Percentiles rank a stretch among this genome's conserved stretches.
phyloP scores from a whole-genome alignment of 1,139 yeast genomes.

The Neolecta irregularis region DNA sequence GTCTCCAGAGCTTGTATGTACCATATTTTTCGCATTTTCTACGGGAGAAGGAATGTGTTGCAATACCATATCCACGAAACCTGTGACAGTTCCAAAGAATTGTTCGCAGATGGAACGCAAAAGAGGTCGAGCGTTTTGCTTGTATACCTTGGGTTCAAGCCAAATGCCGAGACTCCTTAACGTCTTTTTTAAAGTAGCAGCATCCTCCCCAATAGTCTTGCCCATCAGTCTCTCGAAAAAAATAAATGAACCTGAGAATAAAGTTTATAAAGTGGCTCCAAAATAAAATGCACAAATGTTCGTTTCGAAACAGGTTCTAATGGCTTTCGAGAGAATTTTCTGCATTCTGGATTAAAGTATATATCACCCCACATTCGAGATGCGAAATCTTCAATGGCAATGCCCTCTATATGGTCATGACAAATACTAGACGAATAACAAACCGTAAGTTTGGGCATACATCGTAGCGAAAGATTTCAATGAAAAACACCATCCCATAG shows the following conservation, averaged over 20 bases:
- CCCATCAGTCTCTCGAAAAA: no score
- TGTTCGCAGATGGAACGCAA: constrained; percentile 38
- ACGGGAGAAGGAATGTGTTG: constrained; percentile 31
- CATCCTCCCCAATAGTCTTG: constrained; percentile 37
- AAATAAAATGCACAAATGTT: constrained; percentile 52
- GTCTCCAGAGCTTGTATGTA: constrained; percentile 15
- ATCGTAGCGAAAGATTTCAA: constrained; percentile 46
- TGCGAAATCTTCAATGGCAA: constrained; percentile 34
- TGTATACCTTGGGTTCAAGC: constrained; percentile 21
- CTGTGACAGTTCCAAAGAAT: constrained; percentile 40
- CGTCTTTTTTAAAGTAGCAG: constrained; percentile 28
- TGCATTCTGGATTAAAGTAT: constrained; percentile 33
- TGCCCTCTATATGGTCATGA: constrained; percentile 13
- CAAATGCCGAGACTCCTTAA: constrained; percentile 29
- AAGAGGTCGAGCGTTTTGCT: constrained; percentile 42
- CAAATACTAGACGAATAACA: constrained; percentile 1
- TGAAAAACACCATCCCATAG: constrained; percentile 48
- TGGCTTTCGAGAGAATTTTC: constrained; percentile 33
- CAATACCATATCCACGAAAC: constrained; percentile 39
- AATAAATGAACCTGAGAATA: constrained; percentile 33
- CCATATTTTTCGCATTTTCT: constrained; percentile 21
- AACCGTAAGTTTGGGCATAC: constrained; percentile 28
- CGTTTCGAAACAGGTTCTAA: constrained; percentile 26
- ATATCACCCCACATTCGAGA: constrained; percentile 64
- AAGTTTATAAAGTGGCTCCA: constrained; percentile 70